These are phyloP conservation scores for Vicia faba DNA, from an alignment of 306 rosid species.

Conservation along the genomic window DNA sequence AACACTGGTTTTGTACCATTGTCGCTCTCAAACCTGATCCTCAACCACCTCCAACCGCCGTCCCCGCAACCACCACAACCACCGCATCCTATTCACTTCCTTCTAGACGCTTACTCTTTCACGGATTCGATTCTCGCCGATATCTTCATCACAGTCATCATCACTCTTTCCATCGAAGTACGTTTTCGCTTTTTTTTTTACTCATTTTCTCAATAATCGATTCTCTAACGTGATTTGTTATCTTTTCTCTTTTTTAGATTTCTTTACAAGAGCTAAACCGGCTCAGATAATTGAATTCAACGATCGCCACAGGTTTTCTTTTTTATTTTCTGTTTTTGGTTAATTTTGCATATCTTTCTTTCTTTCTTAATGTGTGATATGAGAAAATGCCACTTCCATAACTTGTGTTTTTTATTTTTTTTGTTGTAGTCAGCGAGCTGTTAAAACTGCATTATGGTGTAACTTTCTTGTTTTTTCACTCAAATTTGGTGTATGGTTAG, in stretches of 20 bases:
- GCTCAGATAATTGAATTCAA: slow-evolving; percentile 55
- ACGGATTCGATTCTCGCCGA: slow-evolving; percentile 34
- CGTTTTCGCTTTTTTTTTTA: slow-evolving; percentile 7
- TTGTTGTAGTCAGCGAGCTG: slow-evolving; percentile 81
- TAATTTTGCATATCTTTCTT: neutral
- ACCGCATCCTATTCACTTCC: slow-evolving; percentile 12
- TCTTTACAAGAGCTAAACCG: slow-evolving; percentile 82
- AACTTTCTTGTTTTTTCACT: slow-evolving; percentile 98
- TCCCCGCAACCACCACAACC: neutral
- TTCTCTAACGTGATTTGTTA: neutral
- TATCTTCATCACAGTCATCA: slow-evolving; percentile 30
- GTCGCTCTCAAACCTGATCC: slow-evolving; percentile 25
- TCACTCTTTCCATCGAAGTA: slow-evolving; percentile 54
- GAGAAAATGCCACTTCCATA: neutral
- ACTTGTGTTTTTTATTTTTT: neutral
- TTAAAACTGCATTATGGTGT: slow-evolving; percentile 96
- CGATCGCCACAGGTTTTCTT: slow-evolving; percentile 74
- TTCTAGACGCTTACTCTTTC: slow-evolving; percentile 43
- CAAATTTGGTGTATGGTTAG: slow-evolving; percentile 85
- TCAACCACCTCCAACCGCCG: slow-evolving; percentile 32
- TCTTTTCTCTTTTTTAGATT: slow-evolving; percentile 42
- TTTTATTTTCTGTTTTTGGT: neutral
- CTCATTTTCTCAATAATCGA: neutral
- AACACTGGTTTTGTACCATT: slow-evolving; percentile 21
- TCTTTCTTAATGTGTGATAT: slow-evolving; percentile 4